Percentiles rank a stretch among this genome's conserved stretches.
Evolutionary conservation across 2,329 filamentous ascomycete genomes (phyloP).

Genomic region (Ustilaginoidea virens): DNA sequence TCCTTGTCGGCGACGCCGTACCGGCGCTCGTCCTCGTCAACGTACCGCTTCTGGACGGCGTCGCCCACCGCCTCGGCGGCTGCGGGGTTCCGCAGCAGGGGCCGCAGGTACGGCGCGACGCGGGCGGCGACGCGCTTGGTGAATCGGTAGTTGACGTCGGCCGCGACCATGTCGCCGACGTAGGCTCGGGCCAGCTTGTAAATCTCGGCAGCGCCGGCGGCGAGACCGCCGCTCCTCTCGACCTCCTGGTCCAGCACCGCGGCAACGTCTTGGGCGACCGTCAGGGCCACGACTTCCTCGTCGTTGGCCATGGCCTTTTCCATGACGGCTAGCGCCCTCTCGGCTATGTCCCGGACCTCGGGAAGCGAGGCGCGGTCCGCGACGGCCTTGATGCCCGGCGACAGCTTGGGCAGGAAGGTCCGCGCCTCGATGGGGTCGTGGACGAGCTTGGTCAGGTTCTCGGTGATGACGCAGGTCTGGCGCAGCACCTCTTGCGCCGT

Average conservation of each 20-base stretch:
- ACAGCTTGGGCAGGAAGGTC: constrained; percentile 86
- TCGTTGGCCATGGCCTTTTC: constrained; percentile 79
- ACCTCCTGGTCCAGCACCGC: constrained; percentile 63
- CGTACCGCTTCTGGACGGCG: constrained; percentile 60
- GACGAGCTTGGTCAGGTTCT: constrained; percentile 96
- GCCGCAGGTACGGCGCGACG: constrained; percentile 60
- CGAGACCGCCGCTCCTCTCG: constrained; percentile 49
- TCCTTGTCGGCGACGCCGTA: constrained; percentile 74
- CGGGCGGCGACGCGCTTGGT: constrained; percentile 54
- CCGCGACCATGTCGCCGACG: constrained; percentile 69
- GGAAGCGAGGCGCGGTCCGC: constrained; percentile 79
- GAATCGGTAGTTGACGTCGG: constrained; percentile 74
- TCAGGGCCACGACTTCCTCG: constrained; percentile 49
- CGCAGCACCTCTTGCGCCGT: constrained; percentile 90
- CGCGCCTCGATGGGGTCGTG: constrained; percentile 90
- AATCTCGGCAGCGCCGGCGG: constrained; percentile 40
- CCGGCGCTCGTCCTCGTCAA: constrained; percentile 75
- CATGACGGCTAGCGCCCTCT: constrained; percentile 71
- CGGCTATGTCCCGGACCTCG: constrained; percentile 82
- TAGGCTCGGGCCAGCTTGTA: constrained; percentile 58
- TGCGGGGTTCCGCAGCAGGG: constrained; percentile 47
- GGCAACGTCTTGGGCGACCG: constrained; percentile 56
- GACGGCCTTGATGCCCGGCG: constrained; percentile 83
- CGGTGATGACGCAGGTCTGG: constrained; percentile 89
- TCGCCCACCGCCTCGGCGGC: constrained; percentile 49